These are phyloP conservation scores for Xylariaceae sp. DNA, from an alignment of 2,329 filamentous ascomycete genomes.

Conservation along the genomic window DNA sequence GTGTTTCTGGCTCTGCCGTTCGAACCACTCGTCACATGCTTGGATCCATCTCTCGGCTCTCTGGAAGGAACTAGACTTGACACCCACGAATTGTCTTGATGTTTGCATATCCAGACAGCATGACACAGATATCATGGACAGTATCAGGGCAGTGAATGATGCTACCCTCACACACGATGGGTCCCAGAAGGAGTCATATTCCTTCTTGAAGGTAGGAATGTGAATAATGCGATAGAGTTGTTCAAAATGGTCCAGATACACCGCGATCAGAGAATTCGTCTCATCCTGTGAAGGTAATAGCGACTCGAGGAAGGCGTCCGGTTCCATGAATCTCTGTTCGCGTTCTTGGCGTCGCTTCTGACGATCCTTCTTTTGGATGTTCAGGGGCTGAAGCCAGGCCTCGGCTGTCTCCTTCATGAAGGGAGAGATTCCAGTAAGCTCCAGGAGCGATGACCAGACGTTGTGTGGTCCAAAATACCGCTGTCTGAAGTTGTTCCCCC, in stretches of 20 bases:
- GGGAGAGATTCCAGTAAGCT: constrained; percentile 46
- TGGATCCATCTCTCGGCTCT: constrained; percentile 50
- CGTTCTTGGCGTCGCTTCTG: constrained; percentile 45
- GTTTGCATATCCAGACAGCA: constrained; percentile 48
- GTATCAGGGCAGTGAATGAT: constrained; percentile 48
- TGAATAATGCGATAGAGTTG: constrained; percentile 51
- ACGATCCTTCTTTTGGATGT: constrained; percentile 49
- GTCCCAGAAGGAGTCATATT: constrained; percentile 50
- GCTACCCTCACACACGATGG: constrained; percentile 36
- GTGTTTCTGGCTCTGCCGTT: constrained; percentile 53
- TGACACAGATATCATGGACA: constrained; percentile 54
- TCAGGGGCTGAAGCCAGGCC: constrained; percentile 52
- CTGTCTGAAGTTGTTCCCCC: constrained; percentile 52
- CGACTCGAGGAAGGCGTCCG: constrained; percentile 42
- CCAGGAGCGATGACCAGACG: constrained; percentile 52
- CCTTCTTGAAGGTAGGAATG: constrained; percentile 49
- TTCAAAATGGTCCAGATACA: constrained; percentile 48
- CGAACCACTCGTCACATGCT: constrained; percentile 47
- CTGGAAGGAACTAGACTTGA: constrained; percentile 49
- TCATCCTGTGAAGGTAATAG: constrained; percentile 41
- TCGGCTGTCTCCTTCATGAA: constrained; percentile 58
- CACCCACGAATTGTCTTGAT: constrained; percentile 46
- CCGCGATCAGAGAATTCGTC: constrained; percentile 39
- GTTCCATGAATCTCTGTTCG: constrained; percentile 39
- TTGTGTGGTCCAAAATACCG: constrained; percentile 55